These are phyloP conservation scores for Mrakia frigida DNA, from an alignment of 768 basidiomycete species.

Conservation along the genomic window DNA sequence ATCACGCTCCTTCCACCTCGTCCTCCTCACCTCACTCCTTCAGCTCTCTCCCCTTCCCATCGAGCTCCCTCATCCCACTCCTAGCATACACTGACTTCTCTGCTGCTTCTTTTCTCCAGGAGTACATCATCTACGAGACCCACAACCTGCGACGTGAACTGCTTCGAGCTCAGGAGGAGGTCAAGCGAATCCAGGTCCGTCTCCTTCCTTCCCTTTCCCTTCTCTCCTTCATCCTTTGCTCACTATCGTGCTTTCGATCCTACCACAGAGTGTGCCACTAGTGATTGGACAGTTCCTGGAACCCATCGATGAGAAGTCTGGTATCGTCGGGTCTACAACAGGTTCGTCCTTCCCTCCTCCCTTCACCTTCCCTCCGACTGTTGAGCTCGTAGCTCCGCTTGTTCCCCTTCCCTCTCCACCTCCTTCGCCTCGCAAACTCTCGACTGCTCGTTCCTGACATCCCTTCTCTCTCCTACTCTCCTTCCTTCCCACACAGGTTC, in stretches of 20 bases:
- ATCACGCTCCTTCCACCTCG: background rate
- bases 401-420: no score
- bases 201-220: background rate
- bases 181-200: slow-evolving; percentile 70
- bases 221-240: background rate
- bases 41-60: no score
- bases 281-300: slow-evolving; percentile 99
- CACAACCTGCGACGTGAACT: slow-evolving; percentile 96
- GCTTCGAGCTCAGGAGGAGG: slow-evolving; percentile 97
- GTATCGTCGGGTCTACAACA: slow-evolving; percentile 95
- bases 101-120: slow-evolving; percentile 53
- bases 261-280: slow-evolving; percentile 69
- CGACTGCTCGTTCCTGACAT: background rate
- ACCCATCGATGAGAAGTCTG: slow-evolving; percentile 94
- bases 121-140: slow-evolving; percentile 98
- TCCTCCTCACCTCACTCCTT: background rate
- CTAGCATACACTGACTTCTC: background rate
- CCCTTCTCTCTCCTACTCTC: background rate
- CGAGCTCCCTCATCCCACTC: background rate
- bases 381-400: background rate
- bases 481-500: slow-evolving; percentile 55
- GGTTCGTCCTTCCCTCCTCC: slow-evolving; percentile 36
- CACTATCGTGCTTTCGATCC: background rate
- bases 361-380: background rate
- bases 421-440: no score